A percentile compares a stretch with the other conserved stretches of the same genome.
phyloP scores from a whole-genome alignment of 2,329 filamentous ascomycete species.

The Fusarium nurragi region DNA sequence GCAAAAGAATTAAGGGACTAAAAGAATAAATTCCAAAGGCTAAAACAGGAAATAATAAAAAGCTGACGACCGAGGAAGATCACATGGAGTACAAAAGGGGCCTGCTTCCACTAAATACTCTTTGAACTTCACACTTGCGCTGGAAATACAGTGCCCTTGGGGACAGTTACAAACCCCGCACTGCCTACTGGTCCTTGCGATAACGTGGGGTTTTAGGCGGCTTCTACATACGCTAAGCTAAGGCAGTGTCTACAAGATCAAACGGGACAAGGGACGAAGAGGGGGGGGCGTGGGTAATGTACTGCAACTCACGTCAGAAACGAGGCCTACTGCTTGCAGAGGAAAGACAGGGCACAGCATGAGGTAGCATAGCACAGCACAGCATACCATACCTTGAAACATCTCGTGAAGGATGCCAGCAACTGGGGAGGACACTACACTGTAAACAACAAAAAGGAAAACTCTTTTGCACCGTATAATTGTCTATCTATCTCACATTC shows the following conservation, averaged over 20 bases:
- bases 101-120: constrained; percentile 39
- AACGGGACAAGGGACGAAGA: constrained; percentile 1
- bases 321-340: constrained; percentile 15
- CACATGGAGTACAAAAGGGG: constrained; percentile 18
- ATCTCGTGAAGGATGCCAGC: not conserved
- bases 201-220: constrained; percentile 34
- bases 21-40: too few relatives aligned
- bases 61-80: not conserved
- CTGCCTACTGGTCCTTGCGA: constrained; percentile 24
- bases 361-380: not conserved
- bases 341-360: not conserved
- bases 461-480: constrained; percentile 12
- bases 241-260: not conserved
- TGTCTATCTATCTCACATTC: constrained; percentile 6
- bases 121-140: not conserved
- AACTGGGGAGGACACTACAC: not conserved
- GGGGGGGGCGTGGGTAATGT: not conserved
- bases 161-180: constrained; percentile 34
- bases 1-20: too few relatives aligned
- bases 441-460: not conserved
- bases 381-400: not conserved
- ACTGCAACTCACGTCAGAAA: constrained; percentile 5
- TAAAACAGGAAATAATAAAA: not conserved
- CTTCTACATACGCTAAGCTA: not conserved
- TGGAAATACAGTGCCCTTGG: constrained; percentile 4